Evolutionary conservation across 2,329 filamentous ascomycete genomes (phyloP), one percentile per base, ranked within the genome.

Genomic region (Cadophora sp.): DNA sequence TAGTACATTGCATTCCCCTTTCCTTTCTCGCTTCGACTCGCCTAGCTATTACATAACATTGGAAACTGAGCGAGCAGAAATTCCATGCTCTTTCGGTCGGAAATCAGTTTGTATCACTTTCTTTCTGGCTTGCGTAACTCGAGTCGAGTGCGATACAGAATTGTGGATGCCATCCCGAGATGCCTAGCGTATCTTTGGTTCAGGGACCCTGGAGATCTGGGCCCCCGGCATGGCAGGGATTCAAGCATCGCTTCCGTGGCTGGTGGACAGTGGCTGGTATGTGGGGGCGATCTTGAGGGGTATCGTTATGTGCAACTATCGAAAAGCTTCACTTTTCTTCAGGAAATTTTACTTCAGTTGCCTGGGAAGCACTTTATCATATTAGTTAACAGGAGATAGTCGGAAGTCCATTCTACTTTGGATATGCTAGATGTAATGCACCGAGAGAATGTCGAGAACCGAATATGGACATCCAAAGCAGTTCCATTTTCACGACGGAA

Each of bases 131-230:
- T 43, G 31, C 34, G 34, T 43, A 22, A 27, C 34, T 37, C 29
- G 24, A 37, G 31, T 37, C 40, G 40, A 43, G 40, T 43, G 34
- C 24, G 55, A 40, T 59, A 26, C 31, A 43, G 19, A 43, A 16
- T 60, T 34, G 22, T 40, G 37, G 58, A 60, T 43, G 58, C 37
- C 12, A 29, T 43, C 58, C 56, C 40, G 37, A 60, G 29, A 29
- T 60, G 24, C 24, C 58, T 46, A 26, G 56, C 56, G 56, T 40
- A 14, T 27, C 7, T 61, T 34, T n/a, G 7, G 22, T 37, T 29
- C 58, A 46, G 24, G 37, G 19, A 48, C 40, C 59, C 56, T 59
- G 31, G 11, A 22, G 31, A 43, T 26, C 56, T 26, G 8, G 56
- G 19, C 31, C 22, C 19, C 12, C n/a, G n/a, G n/a, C n/a, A n/a